phyloP scores from a whole-genome alignment of 2,329 filamentous ascomycete genomes.

The Cladosporium sphaerospermum region DNA sequence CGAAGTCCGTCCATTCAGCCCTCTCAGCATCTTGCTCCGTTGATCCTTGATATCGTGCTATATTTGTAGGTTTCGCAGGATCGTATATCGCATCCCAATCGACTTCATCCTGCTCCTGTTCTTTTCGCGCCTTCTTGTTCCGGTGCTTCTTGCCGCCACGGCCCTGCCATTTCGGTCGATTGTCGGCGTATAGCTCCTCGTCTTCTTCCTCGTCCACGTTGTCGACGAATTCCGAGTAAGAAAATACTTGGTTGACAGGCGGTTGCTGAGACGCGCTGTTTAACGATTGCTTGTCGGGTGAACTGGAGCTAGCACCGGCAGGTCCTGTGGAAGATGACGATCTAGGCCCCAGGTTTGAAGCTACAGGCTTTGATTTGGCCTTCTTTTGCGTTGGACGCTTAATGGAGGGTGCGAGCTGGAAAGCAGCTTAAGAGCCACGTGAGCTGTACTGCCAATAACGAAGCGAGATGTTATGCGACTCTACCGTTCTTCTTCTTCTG shows the following conservation, averaged over 20 bases:
- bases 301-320: slow-evolving; percentile 33
- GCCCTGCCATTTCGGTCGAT: slow-evolving; percentile 56
- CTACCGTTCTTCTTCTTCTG: slow-evolving; percentile 58
- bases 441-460: slow-evolving; percentile 39
- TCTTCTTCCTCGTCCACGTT: slow-evolving; percentile 73
- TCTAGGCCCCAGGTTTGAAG: slow-evolving; percentile 17
- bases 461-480: slow-evolving; percentile 31
- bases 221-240: slow-evolving; percentile 15
- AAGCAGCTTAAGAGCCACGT: slow-evolving; percentile 50
- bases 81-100: slow-evolving; percentile 94
- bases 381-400: slow-evolving; percentile 64
- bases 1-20: slow-evolving; percentile 74
- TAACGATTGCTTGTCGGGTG: not conserved
- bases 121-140: slow-evolving; percentile 66
- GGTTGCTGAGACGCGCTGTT: slow-evolving; percentile 4
- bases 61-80: slow-evolving; percentile 71
- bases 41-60: slow-evolving; percentile 76
- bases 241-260: not conserved
- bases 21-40: slow-evolving; percentile 77
- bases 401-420: slow-evolving; percentile 76
- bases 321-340: slow-evolving; percentile 23
- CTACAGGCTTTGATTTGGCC: slow-evolving; percentile 55
- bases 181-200: slow-evolving; percentile 45
- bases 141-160: slow-evolving; percentile 62
- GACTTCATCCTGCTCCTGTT: slow-evolving; percentile 45